Evolutionary conservation across 192 early-diverging fungal genomes (phyloP).

Genomic region (Linnemannia exigua): DNA sequence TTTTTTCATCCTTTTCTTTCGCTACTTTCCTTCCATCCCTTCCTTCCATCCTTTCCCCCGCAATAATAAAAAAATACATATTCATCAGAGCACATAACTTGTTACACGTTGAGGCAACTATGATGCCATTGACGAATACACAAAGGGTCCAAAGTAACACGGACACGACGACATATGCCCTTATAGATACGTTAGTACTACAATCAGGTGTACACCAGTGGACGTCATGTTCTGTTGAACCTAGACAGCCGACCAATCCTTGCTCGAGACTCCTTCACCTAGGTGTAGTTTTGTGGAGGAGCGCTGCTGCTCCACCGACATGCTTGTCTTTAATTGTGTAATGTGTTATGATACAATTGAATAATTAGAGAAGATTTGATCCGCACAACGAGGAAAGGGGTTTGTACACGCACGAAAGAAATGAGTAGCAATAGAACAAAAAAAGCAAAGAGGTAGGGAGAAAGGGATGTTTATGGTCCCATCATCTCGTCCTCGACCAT

Average conservation of each 20-base stretch:
- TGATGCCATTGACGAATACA: not conserved
- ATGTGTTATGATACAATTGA: not conserved
- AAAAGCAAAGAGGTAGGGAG: not conserved
- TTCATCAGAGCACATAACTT: too few species aligned
- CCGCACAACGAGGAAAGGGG: not conserved
- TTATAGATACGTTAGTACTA: too few species aligned
- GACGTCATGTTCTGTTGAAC: too few species aligned
- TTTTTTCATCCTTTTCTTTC: not conserved
- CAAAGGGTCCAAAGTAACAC: not conserved
- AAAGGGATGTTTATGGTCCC: conserved; percentile 9
- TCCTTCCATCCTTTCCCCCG: not conserved
- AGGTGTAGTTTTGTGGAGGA: not conserved
- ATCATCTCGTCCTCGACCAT: conserved; percentile 58
- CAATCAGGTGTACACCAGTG: too few species aligned
- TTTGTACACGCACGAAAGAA: not conserved
- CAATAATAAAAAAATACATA: not conserved
- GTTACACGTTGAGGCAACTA: too few species aligned
- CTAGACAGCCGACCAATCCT: too few species aligned
- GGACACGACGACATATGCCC: too few species aligned
- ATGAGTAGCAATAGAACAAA: not conserved
- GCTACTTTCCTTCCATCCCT: not conserved
- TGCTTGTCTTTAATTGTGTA: not conserved
- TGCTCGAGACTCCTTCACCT: too few species aligned
- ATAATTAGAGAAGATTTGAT: not conserved
- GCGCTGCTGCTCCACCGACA: not conserved